These are phyloP conservation scores for Trypanosoma melophagium DNA, from an alignment of 208 protist genomes.

Conservation along the genomic window DNA sequence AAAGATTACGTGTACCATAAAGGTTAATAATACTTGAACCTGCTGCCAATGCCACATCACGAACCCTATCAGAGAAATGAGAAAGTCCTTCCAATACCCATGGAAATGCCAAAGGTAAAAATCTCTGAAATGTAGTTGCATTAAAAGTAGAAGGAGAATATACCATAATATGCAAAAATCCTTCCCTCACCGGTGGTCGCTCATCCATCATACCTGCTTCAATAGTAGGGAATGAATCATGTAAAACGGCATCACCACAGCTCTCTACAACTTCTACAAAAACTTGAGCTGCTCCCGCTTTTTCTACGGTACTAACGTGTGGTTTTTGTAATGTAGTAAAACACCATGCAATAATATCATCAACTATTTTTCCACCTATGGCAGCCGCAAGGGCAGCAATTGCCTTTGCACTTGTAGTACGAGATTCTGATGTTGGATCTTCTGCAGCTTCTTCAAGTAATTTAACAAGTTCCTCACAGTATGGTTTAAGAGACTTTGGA, in stretches of 20 bases:
- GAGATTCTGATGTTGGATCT: slow-evolving; percentile 83
- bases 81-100: slow-evolving; percentile 90
- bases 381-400: slow-evolving; percentile 70
- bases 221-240: slow-evolving; percentile 66
- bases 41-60: slow-evolving; percentile 84
- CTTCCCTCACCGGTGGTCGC: slow-evolving; percentile 82
- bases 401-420: slow-evolving; percentile 88
- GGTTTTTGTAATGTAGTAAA: slow-evolving; percentile 72
- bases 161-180: slow-evolving; percentile 91
- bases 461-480: slow-evolving; percentile 80
- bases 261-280: slow-evolving; percentile 85
- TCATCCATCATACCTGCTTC: slow-evolving; percentile 80
- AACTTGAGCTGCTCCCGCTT: slow-evolving; percentile 90
- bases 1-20: slow-evolving; percentile 84
- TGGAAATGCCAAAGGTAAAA: slow-evolving; percentile 82
- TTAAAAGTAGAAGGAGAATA: slow-evolving; percentile 86
- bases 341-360: slow-evolving; percentile 79
- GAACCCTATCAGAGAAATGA: slow-evolving; percentile 89
- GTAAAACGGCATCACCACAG: slow-evolving; percentile 70
- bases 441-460: slow-evolving; percentile 84
- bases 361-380: slow-evolving; percentile 66
- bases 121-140: slow-evolving; percentile 63
- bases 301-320: slow-evolving; percentile 76
- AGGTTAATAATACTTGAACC: slow-evolving; percentile 88
- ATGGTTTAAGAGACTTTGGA: slow-evolving; percentile 79